Evolutionary conservation across 2,329 filamentous ascomycete species (phyloP).

Genomic region (Fusarium xyrophilum): DNA sequence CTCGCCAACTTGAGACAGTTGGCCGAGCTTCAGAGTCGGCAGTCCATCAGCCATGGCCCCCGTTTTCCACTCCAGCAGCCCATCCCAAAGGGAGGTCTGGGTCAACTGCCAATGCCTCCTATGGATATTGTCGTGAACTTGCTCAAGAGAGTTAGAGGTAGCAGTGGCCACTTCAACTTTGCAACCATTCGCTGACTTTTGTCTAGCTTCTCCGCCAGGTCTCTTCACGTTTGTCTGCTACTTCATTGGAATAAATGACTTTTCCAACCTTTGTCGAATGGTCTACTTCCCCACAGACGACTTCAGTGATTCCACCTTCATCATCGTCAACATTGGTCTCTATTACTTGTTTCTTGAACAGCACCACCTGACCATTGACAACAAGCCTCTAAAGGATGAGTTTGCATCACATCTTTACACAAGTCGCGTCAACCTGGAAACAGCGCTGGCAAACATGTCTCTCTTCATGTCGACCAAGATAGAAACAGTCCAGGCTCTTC

Average conservation of each 20-base stretch:
- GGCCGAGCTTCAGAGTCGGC: conserved; percentile 57
- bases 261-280: conserved; percentile 56
- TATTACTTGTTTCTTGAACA: conserved; percentile 60
- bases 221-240: conserved; percentile 59
- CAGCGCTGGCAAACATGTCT: conserved; percentile 58
- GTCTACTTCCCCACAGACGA: conserved; percentile 62
- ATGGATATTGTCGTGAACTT: conserved; percentile 57
- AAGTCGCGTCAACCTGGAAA: conserved; percentile 59
- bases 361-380: conserved; percentile 45
- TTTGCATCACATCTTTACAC: conserved; percentile 50
- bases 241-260: conserved; percentile 58
- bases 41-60: conserved; percentile 51
- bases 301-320: conserved; percentile 57
- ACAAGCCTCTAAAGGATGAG: conserved; percentile 45
- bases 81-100: conserved; percentile 54
- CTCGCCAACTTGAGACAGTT: conserved; percentile 60
- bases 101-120: conserved; percentile 63
- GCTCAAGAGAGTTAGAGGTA: conserved; percentile 58
- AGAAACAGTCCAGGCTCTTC: conserved; percentile 63
- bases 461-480: conserved; percentile 62
- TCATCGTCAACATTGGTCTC: conserved; percentile 57
- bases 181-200: not conserved
- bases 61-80: conserved; percentile 56
- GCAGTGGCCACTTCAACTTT: not conserved
- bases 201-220: conserved; percentile 49